Conservation (phyloP, 371 early-diverging fungal genomes). For the Batrachochytrium dendrobatidis region DNA sequence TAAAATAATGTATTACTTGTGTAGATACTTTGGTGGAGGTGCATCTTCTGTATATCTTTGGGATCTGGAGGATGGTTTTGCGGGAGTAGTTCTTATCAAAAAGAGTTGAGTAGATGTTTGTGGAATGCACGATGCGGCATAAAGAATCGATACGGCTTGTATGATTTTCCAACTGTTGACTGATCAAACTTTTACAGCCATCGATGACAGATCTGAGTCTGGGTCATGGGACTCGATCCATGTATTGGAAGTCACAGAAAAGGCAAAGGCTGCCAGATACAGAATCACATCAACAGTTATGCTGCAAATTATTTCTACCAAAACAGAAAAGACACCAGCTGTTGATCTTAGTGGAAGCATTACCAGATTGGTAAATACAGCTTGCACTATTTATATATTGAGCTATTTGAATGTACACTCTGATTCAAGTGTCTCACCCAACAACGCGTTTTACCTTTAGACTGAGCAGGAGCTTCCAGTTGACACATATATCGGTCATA, state of each 20-base stretch:
- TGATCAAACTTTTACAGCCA: too few relatives aligned
- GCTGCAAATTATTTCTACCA: conserved; percentile 69
- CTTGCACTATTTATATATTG: conserved; percentile 1
- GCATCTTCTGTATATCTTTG: conserved; percentile 93
- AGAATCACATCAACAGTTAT: conserved; percentile 92
- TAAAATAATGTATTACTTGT: not conserved
- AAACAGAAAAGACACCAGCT: conserved; percentile 60
- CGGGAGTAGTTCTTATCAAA: conserved; percentile 91
- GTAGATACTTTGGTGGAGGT: conserved; percentile 87
- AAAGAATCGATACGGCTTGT: conserved; percentile 2
- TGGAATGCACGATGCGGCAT: too few relatives aligned
- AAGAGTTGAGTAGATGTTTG: conserved; percentile 64
- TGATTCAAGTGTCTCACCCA: not conserved
- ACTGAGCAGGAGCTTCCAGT: conserved; percentile 72
- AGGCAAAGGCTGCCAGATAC: conserved; percentile 78
- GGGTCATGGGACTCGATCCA: conserved; percentile 99
- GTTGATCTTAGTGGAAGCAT: conserved; percentile 87
- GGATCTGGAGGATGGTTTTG: conserved; percentile 88
- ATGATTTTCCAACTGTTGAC: too few relatives aligned
- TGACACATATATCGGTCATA: conserved; percentile 68
- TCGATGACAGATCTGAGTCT: conserved; percentile 52
- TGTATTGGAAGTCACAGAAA: conserved; percentile 83
- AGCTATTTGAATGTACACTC: not conserved
- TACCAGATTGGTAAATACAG: conserved; percentile 70
- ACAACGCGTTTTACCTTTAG: conserved; percentile 29